Base-by-base conservation (phyloP, 306 rosid genomes). In the Sophora flavescens region DNA sequence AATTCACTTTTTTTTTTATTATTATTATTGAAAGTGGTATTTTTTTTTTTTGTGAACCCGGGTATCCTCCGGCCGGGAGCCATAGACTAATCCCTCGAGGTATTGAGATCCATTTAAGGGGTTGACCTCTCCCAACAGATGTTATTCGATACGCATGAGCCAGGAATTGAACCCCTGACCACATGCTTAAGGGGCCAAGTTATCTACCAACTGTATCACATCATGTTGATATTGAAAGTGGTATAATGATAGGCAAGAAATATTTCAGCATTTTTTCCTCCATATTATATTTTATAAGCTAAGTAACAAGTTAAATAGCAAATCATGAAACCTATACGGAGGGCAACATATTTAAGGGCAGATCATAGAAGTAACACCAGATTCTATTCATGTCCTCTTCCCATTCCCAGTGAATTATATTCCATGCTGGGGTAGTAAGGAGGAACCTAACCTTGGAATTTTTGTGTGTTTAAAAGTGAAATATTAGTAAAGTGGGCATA, bases 381-480 rank as follows among this genome's bases (percentile, higher is more conserved):
- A 82, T 82, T 77, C 79, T 57, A 64, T 71, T 82, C 76, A 22
- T 28, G 26, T 36, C 54, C 65, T 39, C 41, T 38, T 39, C 48
- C 13, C 17, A 39, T 58, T 63, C 68, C 68, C 4, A 12, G 10
- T 14, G 70, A 22, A 82, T 77, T 77, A 57, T 26, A 82, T 71
- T 77, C 75, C 70, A 54, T 41, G 50, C 51, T 17, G 7, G 30
- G 5, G 68, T 51, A 15, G 69, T 70, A 58, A 58, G 70, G 57
- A 74, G 66, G 83, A 52, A 74, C 79, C 78, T 30, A 56, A 56
- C 80, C 61, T 28, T 42, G 61, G 78, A 45, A 61, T 74, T 74
- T 35, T 63, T 62, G 53, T 62, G 58, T 9, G 15, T 63, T 11
- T 13, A 16, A 14, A 79, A 30, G 74, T 63, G 52, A 75, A 72